Percentiles rank a stretch among this genome's conserved stretches.
Evolutionary conservation across 2,329 filamentous ascomycete species (phyloP).

Genomic region (Allantophomopsis cytisporea): DNA sequence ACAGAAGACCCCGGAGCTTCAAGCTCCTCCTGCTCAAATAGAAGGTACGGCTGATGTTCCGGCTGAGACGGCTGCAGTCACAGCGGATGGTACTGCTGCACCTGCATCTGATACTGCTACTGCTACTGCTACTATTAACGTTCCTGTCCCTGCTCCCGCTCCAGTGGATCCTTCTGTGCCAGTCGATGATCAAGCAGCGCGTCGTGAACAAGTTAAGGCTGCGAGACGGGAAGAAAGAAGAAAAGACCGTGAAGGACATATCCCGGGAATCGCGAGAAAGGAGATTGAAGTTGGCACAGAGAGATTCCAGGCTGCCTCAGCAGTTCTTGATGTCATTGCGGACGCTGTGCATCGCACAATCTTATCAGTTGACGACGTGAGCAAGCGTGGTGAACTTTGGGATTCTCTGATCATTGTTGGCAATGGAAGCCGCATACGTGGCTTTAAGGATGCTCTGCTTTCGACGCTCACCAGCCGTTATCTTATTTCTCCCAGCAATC

Average conservation of each 20-base stretch:
- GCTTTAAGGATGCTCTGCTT: slow-evolving; percentile 82
- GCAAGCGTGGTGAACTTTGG: slow-evolving; percentile 79
- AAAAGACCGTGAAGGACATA: slow-evolving; percentile 15
- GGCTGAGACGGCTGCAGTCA: slow-evolving; percentile 1
- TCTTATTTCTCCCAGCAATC: slow-evolving; percentile 80
- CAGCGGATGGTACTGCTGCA: slow-evolving; percentile 3
- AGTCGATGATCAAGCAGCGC: slow-evolving; percentile 9
- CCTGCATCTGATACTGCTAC: slow-evolving; percentile 3
- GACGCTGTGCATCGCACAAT: slow-evolving; percentile 74
- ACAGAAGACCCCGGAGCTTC: slow-evolving; percentile 20
- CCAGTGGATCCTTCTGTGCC: slow-evolving; percentile 4
- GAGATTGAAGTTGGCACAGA: slow-evolving; percentile 70
- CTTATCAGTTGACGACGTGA: slow-evolving; percentile 69
- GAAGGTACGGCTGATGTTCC: slow-evolving; percentile 1
- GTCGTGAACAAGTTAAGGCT: slow-evolving; percentile 14
- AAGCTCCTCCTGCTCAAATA: slow-evolving; percentile 1
- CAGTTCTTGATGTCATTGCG: slow-evolving; percentile 71
- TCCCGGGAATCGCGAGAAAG: slow-evolving; percentile 41
- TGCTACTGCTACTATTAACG: slow-evolving; percentile 1
- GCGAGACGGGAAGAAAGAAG: slow-evolving; percentile 15
- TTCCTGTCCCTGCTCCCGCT: slow-evolving; percentile 3
- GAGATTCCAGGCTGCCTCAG: slow-evolving; percentile 55
- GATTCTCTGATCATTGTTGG: slow-evolving; percentile 85
- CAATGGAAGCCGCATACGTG: slow-evolving; percentile 60
- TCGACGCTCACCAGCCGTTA: slow-evolving; percentile 70